Evolutionary conservation across 2,329 filamentous ascomycete species (phyloP).

Genomic region (Helotiales sp.): DNA sequence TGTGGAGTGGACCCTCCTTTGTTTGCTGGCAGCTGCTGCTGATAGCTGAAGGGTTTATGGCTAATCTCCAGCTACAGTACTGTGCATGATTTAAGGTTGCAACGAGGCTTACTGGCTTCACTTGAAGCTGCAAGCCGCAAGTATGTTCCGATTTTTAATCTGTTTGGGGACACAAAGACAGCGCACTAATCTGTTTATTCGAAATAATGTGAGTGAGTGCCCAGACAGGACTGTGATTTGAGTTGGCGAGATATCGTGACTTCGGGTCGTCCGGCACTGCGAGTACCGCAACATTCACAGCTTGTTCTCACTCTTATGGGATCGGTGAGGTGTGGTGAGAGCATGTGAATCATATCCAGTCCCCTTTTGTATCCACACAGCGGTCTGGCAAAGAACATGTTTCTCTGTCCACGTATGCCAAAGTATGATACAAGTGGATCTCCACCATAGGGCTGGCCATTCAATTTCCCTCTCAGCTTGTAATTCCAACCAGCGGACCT

Average conservation of each 20-base stretch:
- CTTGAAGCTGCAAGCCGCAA: not conserved
- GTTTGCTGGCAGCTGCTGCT: not conserved
- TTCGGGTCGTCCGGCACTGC: not conserved
- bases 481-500: not conserved
- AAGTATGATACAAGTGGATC: not conserved
- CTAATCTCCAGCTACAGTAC: not conserved
- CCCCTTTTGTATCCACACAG: not conserved
- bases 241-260: not conserved
- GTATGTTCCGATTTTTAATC: not conserved
- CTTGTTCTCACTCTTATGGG: not conserved
- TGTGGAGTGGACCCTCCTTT: not conserved
- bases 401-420: not conserved
- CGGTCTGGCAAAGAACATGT: not conserved
- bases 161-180: not conserved
- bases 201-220: not conserved
- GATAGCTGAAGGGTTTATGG: not conserved
- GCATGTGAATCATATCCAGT: not conserved
- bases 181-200: conserved; percentile 1
- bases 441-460: not conserved
- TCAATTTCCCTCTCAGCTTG: not conserved
- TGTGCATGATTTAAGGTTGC: not conserved
- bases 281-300: not conserved
- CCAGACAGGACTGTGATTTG: not conserved
- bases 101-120: not conserved
- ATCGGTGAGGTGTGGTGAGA: not conserved